Percentiles rank a stretch among this genome's conserved stretches.
These are phyloP conservation scores for Salvia hispanica DNA, from an alignment of 257 asterid genomes.

Conservation along the genomic window DNA sequence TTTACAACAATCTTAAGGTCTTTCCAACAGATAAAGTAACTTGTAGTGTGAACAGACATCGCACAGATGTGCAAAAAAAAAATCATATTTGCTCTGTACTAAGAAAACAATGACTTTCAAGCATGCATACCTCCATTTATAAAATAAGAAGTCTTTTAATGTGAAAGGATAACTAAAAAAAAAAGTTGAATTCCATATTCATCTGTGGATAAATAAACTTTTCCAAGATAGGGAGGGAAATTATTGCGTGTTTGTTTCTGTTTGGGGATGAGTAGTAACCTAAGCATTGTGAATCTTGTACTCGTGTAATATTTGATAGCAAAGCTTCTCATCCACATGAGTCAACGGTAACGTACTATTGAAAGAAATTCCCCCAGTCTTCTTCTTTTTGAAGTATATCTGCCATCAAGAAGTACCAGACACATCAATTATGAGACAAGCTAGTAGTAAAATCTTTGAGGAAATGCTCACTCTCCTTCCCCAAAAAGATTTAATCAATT, in stretches of 20 bases:
- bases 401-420: constrained; percentile 43
- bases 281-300: constrained; percentile 99
- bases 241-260: neutral
- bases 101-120: neutral
- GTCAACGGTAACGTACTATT: constrained; percentile 83
- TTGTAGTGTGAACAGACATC: constrained; percentile 1
- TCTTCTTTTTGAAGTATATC: constrained; percentile 98
- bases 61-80: constrained; percentile 1
- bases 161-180: neutral
- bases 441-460: constrained; percentile 17
- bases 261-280: constrained; percentile 43
- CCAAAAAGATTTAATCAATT: neutral
- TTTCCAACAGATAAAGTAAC: constrained; percentile 11
- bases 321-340: constrained; percentile 97
- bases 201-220: neutral
- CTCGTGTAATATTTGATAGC: constrained; percentile 96
- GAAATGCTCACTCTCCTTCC: neutral
- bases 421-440: constrained; percentile 24
- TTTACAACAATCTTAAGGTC: constrained; percentile 3
- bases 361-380: constrained; percentile 97
- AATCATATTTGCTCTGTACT: neutral
- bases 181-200: neutral
- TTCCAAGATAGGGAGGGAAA: neutral
- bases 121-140: neutral
- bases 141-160: neutral